Base-by-base conservation (phyloP, 306 rosid genomes). In the Gynostemma pentaphyllum region DNA sequence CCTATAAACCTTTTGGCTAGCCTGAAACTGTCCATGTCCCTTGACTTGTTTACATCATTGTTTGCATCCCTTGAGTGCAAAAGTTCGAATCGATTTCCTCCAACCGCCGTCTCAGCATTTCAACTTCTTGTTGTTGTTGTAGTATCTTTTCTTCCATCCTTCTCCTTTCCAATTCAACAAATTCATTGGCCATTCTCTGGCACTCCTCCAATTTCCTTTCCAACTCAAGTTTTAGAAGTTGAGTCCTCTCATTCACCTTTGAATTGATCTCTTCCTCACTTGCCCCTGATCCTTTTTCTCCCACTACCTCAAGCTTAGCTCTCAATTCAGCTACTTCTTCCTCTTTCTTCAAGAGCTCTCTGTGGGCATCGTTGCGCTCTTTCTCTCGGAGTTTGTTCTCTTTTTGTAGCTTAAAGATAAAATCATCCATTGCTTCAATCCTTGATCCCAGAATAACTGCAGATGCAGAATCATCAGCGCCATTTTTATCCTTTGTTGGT, bases 51-150 rank as follows among this genome's bases (percentile, higher is more conserved):
- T 37, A 34, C 86, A 56, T 67, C 73, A 1, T 16, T 29, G 68
- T 29, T n/a, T 23, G 74, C 83, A 21, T 85, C 76, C 32, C 49
- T 74, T 52, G 96, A 77, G 54, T 47, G 36, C 32, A 72, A 45
- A 9, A 94, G 83, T 77, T 79, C 86, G 46, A 69, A 54, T 94
- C 99, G n/a, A 94, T 89, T 67, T 94, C 97, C 68, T 83, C 94
- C 52, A 94, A 72, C 40, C 99, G 76, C 76, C 64, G 82, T 45
- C 97, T 83, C 57, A 94, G 77, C 68, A 78, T 79, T 56, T 94
- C 99, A 67, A 94, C 95, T 71, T 89, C 97, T 68, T 84, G 85
- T 62, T 94, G 94, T 77, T 94, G 99, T 74, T 89, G 87, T 57
- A 86, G 18, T 52, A 94, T 81, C 75, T 70, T 81, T 72, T 89